These are phyloP conservation scores for Waltergamsia citrina DNA, from an alignment of 2,329 filamentous ascomycete species.

Conservation along the genomic window DNA sequence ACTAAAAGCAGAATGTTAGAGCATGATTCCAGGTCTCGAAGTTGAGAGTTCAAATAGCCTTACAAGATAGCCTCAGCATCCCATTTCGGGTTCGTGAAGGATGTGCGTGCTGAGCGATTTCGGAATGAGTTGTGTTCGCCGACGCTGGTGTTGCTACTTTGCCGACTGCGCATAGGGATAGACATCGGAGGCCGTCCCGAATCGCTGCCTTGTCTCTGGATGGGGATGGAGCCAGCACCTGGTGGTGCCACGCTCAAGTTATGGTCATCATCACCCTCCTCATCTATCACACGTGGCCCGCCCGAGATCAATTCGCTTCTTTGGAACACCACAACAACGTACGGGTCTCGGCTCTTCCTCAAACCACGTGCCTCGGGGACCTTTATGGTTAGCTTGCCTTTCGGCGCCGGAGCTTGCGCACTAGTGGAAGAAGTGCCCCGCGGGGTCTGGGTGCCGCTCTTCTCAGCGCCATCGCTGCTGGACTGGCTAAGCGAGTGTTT, in stretches of 20 bases:
- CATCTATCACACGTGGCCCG: conserved; percentile 59
- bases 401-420: conserved; percentile 60
- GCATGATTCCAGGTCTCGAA: not conserved
- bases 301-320: conserved; percentile 93
- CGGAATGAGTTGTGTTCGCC: conserved; percentile 53
- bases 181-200: conserved; percentile 75
- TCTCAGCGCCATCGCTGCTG: conserved; percentile 31
- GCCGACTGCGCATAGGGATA: conserved; percentile 92
- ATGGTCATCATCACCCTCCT: conserved; percentile 57
- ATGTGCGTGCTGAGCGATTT: conserved; percentile 44
- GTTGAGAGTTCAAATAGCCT: conserved; percentile 26
- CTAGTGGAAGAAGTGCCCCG: conserved; percentile 25
- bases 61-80: conserved; percentile 94
- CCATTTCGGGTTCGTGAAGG: conserved; percentile 82
- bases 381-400: conserved; percentile 83
- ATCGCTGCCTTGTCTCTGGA: conserved; percentile 67
- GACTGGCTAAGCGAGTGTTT: conserved; percentile 27
- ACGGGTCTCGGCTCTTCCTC: conserved; percentile 76
- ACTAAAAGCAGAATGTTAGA: conserved; percentile 37
- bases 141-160: conserved; percentile 89
- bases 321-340: conserved; percentile 94
- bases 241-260: conserved; percentile 34
- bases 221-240: conserved; percentile 29
- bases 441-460: conserved; percentile 44
- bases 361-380: conserved; percentile 80